These are phyloP conservation scores for Diphasiastrum complanatum DNA, from an alignment of 83 land plant genomes.

Conservation along the genomic window DNA sequence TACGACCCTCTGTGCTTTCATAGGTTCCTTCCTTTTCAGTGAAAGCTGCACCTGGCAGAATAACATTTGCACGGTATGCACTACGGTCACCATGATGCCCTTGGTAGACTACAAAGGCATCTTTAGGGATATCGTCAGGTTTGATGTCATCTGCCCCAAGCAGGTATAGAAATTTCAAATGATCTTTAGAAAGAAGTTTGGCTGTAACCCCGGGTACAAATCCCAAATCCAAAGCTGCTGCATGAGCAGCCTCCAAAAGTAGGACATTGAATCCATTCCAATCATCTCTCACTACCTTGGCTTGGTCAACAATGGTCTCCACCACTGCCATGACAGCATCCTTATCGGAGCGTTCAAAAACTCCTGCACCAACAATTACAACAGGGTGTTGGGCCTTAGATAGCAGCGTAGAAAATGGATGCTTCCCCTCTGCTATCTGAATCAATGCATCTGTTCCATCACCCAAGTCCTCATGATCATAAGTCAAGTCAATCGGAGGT, in stretches of 20 bases:
- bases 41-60: constrained; percentile 78
- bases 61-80: constrained; percentile 87
- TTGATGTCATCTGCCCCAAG: constrained; percentile 91
- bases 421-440: constrained; percentile 82
- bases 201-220: constrained; percentile 55
- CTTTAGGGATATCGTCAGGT: constrained; percentile 63
- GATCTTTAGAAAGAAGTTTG: constrained; percentile 23
- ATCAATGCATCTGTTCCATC: constrained; percentile 69
- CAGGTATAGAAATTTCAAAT: constrained; percentile 74
- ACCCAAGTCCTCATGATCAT: constrained; percentile 69
- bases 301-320: constrained; percentile 53
- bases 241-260: constrained; percentile 85
- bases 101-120: constrained; percentile 98
- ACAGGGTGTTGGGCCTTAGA: constrained; percentile 67
- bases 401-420: constrained; percentile 64
- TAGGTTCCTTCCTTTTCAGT: constrained; percentile 96
- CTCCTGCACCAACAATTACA: constrained; percentile 79
- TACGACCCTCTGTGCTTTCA: constrained; percentile 86
- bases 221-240: constrained; percentile 89
- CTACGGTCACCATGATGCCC: constrained; percentile 97
- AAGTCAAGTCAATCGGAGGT: constrained; percentile 67
- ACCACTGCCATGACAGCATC: constrained; percentile 72
- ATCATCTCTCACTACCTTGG: constrained; percentile 54
- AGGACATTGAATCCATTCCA: constrained; percentile 92
- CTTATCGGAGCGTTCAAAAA: constrained; percentile 68